Percentiles rank a stretch among this genome's conserved stretches.
Conservation (phyloP, 495 filamentous ascomycete genomes). For the Podospora anserina region DNA sequence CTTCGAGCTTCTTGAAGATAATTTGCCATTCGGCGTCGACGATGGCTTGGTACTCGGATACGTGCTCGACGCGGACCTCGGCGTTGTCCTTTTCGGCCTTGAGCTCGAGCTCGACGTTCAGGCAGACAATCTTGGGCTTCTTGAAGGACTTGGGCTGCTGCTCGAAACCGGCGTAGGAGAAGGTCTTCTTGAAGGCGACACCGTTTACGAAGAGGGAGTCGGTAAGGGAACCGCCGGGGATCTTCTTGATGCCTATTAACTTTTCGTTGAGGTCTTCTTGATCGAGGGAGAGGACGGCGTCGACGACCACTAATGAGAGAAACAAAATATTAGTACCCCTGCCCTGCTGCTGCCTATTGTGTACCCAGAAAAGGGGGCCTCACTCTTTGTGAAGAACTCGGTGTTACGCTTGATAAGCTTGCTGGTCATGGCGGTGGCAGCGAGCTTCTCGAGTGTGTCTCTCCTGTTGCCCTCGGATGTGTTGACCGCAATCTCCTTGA, state of each 20-base stretch:
- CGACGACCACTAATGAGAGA: constrained; percentile 75
- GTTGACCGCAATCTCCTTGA: constrained; percentile 93
- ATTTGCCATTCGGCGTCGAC: constrained; percentile 99
- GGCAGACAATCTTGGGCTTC: constrained; percentile 89
- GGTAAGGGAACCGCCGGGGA: constrained; percentile 92
- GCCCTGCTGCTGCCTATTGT: neutral
- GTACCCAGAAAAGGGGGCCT: neutral
- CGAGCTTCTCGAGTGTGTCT: constrained; percentile 85
- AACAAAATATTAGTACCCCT: neutral
- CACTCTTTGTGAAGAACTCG: constrained; percentile 96
- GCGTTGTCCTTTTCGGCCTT: constrained; percentile 99
- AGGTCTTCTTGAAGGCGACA: constrained; percentile 99
- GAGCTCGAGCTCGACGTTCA: constrained; percentile 95
- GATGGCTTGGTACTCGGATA: constrained; percentile 98
- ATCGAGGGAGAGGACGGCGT: constrained; percentile 94
- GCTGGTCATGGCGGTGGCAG: constrained; percentile 98
- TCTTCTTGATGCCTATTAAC: constrained; percentile 96
- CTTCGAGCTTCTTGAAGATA: constrained; percentile 98
- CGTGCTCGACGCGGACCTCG: constrained; percentile 95
- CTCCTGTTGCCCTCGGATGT: constrained; percentile 81
- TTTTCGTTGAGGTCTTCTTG: constrained; percentile 97
- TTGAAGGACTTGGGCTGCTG: constrained; percentile 95
- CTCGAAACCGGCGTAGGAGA: constrained; percentile 98
- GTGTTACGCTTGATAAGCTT: constrained; percentile 98
- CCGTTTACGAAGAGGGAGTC: constrained; percentile 97